These are phyloP conservation scores for Plenodomus lindquistii DNA, from an alignment of 2,329 filamentous ascomycete species.

Conservation along the genomic window DNA sequence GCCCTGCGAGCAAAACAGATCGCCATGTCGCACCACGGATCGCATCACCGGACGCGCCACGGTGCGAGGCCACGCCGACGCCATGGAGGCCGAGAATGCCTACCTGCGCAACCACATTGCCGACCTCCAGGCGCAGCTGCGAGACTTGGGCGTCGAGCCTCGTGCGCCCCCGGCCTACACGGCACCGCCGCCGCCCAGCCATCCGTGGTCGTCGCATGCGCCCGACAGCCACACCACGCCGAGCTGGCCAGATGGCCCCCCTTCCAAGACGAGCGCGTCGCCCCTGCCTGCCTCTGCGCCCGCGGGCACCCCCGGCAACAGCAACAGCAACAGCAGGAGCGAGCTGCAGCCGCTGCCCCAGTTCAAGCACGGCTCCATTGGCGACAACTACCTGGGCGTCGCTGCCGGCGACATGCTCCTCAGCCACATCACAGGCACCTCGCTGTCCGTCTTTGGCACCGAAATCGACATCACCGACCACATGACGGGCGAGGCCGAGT, in stretches of 20 bases:
- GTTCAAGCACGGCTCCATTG: slow-evolving; percentile 52
- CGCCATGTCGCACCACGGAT: slow-evolving; percentile 83
- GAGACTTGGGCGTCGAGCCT: slow-evolving; percentile 63
- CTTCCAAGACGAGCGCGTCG: slow-evolving; percentile 27
- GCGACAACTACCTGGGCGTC: slow-evolving; percentile 69
- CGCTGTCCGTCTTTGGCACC: slow-evolving; percentile 76
- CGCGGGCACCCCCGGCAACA: slow-evolving; percentile 18
- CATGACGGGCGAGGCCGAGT: slow-evolving; percentile 66
- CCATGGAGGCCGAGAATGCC: slow-evolving; percentile 73
- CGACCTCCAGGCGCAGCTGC: slow-evolving; percentile 69
- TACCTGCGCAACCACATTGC: slow-evolving; percentile 68
- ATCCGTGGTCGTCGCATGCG: slow-evolving; percentile 20
- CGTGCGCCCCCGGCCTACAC: slow-evolving; percentile 50
- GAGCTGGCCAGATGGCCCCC: slow-evolving; percentile 28
- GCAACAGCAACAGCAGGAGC: not conserved
- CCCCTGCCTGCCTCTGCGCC: slow-evolving; percentile 32
- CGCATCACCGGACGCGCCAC: slow-evolving; percentile 82
- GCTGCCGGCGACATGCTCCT: slow-evolving; percentile 66
- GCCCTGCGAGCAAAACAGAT: slow-evolving; percentile 74
- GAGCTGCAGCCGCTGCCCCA: slow-evolving; percentile 45
- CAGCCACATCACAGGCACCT: slow-evolving; percentile 75
- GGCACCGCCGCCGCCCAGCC: slow-evolving; percentile 17
- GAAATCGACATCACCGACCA: slow-evolving; percentile 79
- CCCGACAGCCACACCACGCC: slow-evolving; percentile 23
- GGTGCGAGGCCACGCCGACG: slow-evolving; percentile 75